Evolutionary conservation across 257 asterid genomes (phyloP).

Genomic region (Fraxinus pennsylvanica): DNA sequence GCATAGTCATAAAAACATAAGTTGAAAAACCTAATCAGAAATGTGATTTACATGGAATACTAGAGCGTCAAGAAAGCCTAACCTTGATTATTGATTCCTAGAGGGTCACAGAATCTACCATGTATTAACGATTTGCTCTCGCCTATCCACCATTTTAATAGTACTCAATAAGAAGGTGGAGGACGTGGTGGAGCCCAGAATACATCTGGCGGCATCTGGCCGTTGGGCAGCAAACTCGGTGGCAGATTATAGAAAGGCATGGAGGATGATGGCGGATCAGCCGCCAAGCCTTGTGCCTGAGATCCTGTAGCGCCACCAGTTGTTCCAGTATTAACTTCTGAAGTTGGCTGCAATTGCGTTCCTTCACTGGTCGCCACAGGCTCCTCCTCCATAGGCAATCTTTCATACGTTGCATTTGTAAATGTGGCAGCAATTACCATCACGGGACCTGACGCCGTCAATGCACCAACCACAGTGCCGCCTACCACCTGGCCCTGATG

Average conservation of each 20-base stretch:
- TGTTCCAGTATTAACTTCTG: constrained; percentile 27
- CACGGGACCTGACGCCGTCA: constrained; percentile 77
- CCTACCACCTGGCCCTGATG: constrained; percentile 87
- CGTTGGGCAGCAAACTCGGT: constrained; percentile 52
- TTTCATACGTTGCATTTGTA: constrained; percentile 64
- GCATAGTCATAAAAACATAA: background rate
- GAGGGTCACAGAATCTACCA: constrained; percentile 2
- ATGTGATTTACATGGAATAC: constrained; percentile 35
- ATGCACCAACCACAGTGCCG: constrained; percentile 59
- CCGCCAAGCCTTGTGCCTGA: constrained; percentile 4
- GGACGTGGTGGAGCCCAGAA: constrained; percentile 66
- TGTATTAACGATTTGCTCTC: background rate
- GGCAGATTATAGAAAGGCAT: constrained; percentile 43
- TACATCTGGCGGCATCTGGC: constrained; percentile 58
- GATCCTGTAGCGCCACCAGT: constrained; percentile 11
- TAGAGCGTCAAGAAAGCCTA: constrained; percentile 27
- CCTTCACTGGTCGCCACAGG: constrained; percentile 26
- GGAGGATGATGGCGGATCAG: constrained; percentile 36
- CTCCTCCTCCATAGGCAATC: constrained; percentile 70
- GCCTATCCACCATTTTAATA: background rate
- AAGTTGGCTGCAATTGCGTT: constrained; percentile 32
- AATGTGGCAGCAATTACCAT: constrained; percentile 81
- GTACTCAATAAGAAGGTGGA: constrained; percentile 44
- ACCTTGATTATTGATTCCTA: constrained; percentile 35
- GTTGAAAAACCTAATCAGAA: constrained; percentile 20